Evolutionary conservation across 164 flowering plant species (phyloP), one percentile per base, ranked within the genome.

Genomic region (Houttuynia cordata): DNA sequence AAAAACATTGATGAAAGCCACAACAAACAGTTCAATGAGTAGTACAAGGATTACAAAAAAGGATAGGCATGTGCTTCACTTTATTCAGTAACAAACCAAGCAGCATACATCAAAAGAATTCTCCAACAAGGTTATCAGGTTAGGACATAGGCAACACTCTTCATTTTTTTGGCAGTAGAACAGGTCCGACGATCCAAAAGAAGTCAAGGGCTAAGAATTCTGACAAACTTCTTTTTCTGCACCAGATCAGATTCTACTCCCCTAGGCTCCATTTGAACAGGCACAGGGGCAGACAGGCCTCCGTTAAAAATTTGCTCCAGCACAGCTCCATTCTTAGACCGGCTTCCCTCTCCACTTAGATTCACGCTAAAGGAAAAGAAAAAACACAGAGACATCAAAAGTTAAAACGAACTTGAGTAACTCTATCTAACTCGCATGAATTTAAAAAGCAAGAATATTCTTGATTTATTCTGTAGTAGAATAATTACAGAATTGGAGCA

Each of bases 251-350:
- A 14, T n/a, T 22, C 84, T 51, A 66, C 71, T 69, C 75, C 57
- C 55, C 59, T 75, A 0, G 77, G 41, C 63, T 85, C 93, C 86
- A 82, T 87, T 68, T 79, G 76, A 66, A 75, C 73, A 25, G 88
- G 89, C 66, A 71, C 13, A 20, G 93, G 89, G n/a, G 47, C 78
- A 50, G 84, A 76, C 59, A 83, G 73, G 24, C 67, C 45, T 47
- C 69, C 24, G n/a, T n/a, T n/a, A 54, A 22, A 22, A 21, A 14
- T 42, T 10, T 14, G 49, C 49, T 42, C 49, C 10, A 4, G 49
- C 49, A 42, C 49, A 71, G 6, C 74, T 63, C n/a, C 68, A 75
- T 59, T 70, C 62, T 51, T 66, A 37, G 22, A 34, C 71, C 22
- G 45, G 69, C 37, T 30, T 40, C 25, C 24, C 14, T 62, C 57